Base-by-base conservation (phyloP, 768 basidiomycete species). In the Xerocomellus intermedius region DNA sequence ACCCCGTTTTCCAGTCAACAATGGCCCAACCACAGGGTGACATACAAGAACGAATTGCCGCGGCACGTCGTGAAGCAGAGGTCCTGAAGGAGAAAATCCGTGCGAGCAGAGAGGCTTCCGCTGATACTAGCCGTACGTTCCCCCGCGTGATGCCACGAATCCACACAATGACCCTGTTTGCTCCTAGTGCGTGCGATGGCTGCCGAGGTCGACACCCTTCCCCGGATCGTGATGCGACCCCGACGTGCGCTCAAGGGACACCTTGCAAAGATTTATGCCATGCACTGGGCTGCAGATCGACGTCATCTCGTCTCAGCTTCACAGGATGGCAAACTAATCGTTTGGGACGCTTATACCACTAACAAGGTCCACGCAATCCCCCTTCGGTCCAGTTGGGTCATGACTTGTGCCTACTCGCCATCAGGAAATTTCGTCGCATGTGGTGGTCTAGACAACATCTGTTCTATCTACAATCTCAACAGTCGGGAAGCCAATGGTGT, bases 351-450 rank as follows among this genome's bases (percentile, higher is more conserved):
- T 48, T 98, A 98, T 75, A 98, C 96, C n/a, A 97, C 95, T 55
- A 99, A 99, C 83, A 99, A 99, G 79, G 96, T 99, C 56, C 97
- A 99, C 69, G 96, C 96, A 63, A 99, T 99, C 71, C 96, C 96
- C 48, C 79, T 99, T 44, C 87, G 96, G 49, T 97, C 94, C 43
- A 94, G 91, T 69, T 99, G 96, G 96, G 96, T 99, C 75, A 99
- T 99, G 96, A 99, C 96, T 48, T 99, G 96, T 71, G 96, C 96
- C 48, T 98, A 98, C 75, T 88, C 97, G 21, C 96, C 97, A 5
- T 92, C 91, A 17, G 96, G 97, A 47, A 95, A 91, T 73, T 97
- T 91, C 61, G 97, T 99, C 59, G 97, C 97, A 35, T 98, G 97
- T 64, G 96, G 97, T 74, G 96, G 96, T 73, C 83, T 99, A 54